Base-by-base conservation (phyloP, 768 basidiomycete genomes). In the Kwoniella bestiolae region DNA sequence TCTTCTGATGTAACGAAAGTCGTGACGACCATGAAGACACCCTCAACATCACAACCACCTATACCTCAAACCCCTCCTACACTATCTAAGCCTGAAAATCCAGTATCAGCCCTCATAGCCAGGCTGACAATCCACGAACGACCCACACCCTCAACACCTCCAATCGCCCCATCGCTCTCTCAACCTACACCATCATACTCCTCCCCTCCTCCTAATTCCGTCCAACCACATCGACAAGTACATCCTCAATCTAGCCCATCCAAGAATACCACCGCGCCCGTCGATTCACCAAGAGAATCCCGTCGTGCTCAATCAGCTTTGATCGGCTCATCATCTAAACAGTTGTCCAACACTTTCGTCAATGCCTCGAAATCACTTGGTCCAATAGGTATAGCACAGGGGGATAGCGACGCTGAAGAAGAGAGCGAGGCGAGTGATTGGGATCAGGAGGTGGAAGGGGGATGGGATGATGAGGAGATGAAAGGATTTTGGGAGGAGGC, bases 61-160 rank as follows among this genome's bases (percentile, higher is more conserved):
- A 41, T 41, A 18, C 38, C 38, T 34, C 18, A 25, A 14, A 16
- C 44, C 25, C 18, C 47, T 26, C 46, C 51, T 5, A 14, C 8
- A 21, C 14, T 25, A 35, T 16, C 26, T 23, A 5, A 38, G 16
- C 23, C 53, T 8, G 44, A 44, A 6, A 34, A 61, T 29, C 51
- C 64, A 18, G 45, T 63, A 12, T 14, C 60, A 18, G 56, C 59
- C 0, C 56, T 72, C 2, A 49, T 72, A 3, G 64, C 71, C 18
- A 69, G 47, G 28, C 56, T 72, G 9, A 63, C 57, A 18, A 72
- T 72, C 9, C 63, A 67, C 51, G 71, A 72, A 58, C 29, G 59
- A 11, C 68, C 71, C 0, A 72, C 61, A 8, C 61, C 69, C 1
- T 21, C 25, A 0, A 44, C 44, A 11, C 49, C 64, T 3, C 70